A percentile compares a stretch with the other conserved stretches of the same genome.
Evolutionary conservation across 202 grass and related monocot genomes (phyloP).

Genomic region (Bolboschoenoplectus hybrid): DNA sequence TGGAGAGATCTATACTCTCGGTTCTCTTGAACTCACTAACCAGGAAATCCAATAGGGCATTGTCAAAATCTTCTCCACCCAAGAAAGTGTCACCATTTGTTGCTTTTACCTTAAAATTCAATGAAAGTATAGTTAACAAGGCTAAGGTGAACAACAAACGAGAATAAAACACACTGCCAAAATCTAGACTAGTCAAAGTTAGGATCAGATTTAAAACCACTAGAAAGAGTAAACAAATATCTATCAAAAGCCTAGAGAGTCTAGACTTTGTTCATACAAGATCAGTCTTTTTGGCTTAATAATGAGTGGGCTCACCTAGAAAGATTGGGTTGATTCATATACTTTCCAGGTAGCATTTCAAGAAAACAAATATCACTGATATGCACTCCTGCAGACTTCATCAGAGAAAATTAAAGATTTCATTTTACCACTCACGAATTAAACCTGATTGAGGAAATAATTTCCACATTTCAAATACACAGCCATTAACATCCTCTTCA

Average conservation of each 20-base stretch:
- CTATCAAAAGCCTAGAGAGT: background rate
- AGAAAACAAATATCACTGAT: background rate
- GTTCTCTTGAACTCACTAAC: slow-evolving; percentile 57
- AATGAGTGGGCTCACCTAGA: too few relatives aligned
- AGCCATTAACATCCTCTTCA: background rate
- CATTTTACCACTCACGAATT: background rate
- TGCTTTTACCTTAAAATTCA: slow-evolving; percentile 57
- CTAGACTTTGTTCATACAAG: background rate
- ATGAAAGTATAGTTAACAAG: background rate
- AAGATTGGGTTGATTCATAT: background rate
- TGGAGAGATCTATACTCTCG: slow-evolving; percentile 60
- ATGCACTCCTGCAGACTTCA: background rate
- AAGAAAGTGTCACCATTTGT: slow-evolving; percentile 63
- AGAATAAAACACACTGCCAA: background rate
- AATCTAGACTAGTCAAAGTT: background rate
- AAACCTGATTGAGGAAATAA: background rate
- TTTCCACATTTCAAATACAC: background rate
- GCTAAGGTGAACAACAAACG: background rate
- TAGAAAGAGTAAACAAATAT: background rate
- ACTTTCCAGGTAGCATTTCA: background rate
- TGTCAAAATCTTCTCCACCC: slow-evolving; percentile 61
- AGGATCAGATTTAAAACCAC: background rate
- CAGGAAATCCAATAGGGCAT: slow-evolving; percentile 55
- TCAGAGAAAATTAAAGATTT: background rate
- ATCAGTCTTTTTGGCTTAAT: background rate